Evolutionary conservation across 1,284 basidiomycete species (phyloP), one percentile per base, ranked within the genome.

Genomic region (Microbotryum silenes-acaulis): DNA sequence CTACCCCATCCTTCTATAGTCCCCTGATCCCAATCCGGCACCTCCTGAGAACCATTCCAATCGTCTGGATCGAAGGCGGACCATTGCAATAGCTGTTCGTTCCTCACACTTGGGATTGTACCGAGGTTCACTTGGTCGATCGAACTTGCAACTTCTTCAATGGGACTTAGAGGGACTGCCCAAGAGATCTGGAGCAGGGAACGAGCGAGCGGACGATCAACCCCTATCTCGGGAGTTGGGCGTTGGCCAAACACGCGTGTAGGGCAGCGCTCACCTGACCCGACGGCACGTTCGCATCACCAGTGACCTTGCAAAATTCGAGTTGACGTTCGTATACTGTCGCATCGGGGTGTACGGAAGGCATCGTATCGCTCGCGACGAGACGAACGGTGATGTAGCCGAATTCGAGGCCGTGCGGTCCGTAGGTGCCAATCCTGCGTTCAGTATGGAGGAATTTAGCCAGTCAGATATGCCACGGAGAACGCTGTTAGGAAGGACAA

Each of bases 251-350:
- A n/a, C 60, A 57, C 61, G 3, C 51, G 51, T 9, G 55, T 57
- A 45, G 27, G 29, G n/a, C 23, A 6, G 16, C 31, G 9, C 18
- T 18, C 0, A 51, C 54, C 52, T 66, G 61, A 0, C 68, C 68
- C 2, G 65, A 60, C 10, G 65, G 65, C 4, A 69, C 65, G 56
- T 69, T 69, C 6, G 61, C 29, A 21, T 69, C 68, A 20, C 68
- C 68, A 1, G 68, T 69, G 5, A 67, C 55, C 23, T 69, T 69
- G 27, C 60, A 62, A 47, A 60, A 64, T 6, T 54, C 60, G 3
- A 67, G 21, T 5, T 57, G 50, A 2, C 56, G 47, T 20, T 31
- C 55, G 14, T 51, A 60, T 12, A 29, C 16, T n/a, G 53, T 45
- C 44, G 12, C 14, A 14, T n/a, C 27, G 21, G 29, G 7, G 7